A percentile compares a stretch with the other conserved stretches of the same genome.
These are phyloP conservation scores for Fremontodendron californicum DNA, from an alignment of 345 rosid genomes.

Conservation along the genomic window DNA sequence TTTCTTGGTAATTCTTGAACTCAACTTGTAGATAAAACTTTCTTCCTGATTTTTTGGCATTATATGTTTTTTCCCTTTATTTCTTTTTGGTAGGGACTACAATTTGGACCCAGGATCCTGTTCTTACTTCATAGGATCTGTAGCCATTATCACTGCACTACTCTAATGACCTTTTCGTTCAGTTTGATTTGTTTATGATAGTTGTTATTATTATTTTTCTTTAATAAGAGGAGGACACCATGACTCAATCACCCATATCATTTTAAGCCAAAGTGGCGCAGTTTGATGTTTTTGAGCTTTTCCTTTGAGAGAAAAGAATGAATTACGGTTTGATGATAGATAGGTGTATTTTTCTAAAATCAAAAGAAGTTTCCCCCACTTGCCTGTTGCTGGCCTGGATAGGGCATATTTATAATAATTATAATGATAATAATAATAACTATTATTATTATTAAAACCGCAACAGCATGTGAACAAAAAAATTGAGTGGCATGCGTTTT, in stretches of 20 bases:
- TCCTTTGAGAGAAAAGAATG: neutral
- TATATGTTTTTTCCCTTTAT: neutral
- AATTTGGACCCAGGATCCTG: neutral
- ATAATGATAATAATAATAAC: too few relatives aligned
- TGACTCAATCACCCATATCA: neutral
- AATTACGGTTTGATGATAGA: neutral
- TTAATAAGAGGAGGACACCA: neutral
- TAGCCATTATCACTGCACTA: neutral
- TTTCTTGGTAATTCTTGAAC: slow-evolving; percentile 62
- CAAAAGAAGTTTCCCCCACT: neutral
- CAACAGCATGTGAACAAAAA: neutral
- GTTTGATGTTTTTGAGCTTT: neutral
- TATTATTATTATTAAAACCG: neutral
- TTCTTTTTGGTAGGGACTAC: neutral
- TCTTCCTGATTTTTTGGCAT: neutral
- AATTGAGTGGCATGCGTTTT: neutral
- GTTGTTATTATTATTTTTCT: neutral
- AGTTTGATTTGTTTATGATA: neutral
- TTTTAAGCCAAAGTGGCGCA: neutral
- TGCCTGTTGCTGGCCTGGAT: neutral
- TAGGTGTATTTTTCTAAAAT: neutral
- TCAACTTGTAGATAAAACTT: neutral
- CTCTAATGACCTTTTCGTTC: neutral
- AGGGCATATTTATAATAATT: neutral
- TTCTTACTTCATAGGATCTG: neutral